Evolutionary conservation across 1,284 basidiomycete species (phyloP).

Genomic region (Moesziomyces aphidis): DNA sequence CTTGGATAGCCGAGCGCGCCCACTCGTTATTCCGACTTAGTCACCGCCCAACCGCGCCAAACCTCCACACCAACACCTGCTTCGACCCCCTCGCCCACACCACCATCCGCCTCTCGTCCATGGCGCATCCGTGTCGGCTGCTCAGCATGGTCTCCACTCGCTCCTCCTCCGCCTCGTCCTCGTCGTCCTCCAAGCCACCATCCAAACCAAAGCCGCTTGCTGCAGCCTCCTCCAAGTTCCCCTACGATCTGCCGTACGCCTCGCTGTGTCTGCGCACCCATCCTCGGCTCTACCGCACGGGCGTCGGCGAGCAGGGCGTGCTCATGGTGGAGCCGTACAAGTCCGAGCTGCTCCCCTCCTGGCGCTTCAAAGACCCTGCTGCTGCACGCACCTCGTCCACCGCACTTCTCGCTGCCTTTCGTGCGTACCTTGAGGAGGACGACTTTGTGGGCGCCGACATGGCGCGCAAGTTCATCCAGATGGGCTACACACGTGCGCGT

Average conservation of each 20-base stretch:
- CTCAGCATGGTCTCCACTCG: slow-evolving; percentile 23
- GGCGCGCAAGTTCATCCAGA: slow-evolving; percentile 42
- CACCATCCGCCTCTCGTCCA: not conserved
- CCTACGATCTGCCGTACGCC: slow-evolving; percentile 34
- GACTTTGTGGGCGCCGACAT: slow-evolving; percentile 47
- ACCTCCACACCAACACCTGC: slow-evolving; percentile 37
- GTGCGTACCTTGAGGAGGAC: slow-evolving; percentile 20
- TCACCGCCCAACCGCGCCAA: not conserved
- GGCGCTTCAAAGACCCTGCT: slow-evolving; percentile 36
- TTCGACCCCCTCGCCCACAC: not conserved
- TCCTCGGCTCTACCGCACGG: slow-evolving; percentile 44
- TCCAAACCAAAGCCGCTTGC: slow-evolving; percentile 1
- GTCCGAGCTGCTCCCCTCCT: slow-evolving; percentile 38
- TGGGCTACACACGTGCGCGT: slow-evolving; percentile 46
- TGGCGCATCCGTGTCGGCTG: not conserved
- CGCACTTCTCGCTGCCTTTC: slow-evolving; percentile 26
- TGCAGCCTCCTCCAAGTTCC: slow-evolving; percentile 15
- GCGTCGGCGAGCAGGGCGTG: slow-evolving; percentile 50
- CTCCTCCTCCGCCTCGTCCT: slow-evolving; percentile 7
- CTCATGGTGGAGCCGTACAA: slow-evolving; percentile 50
- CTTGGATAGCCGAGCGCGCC: slow-evolving; percentile 13
- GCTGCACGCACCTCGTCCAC: slow-evolving; percentile 16
- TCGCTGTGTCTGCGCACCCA: slow-evolving; percentile 23
- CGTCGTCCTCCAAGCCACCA: not conserved
- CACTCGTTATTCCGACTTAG: not conserved